Percentiles rank a stretch among this genome's conserved stretches.
phyloP scores from a whole-genome alignment of 768 basidiomycete species.

The Kwoniella dejecticola region DNA sequence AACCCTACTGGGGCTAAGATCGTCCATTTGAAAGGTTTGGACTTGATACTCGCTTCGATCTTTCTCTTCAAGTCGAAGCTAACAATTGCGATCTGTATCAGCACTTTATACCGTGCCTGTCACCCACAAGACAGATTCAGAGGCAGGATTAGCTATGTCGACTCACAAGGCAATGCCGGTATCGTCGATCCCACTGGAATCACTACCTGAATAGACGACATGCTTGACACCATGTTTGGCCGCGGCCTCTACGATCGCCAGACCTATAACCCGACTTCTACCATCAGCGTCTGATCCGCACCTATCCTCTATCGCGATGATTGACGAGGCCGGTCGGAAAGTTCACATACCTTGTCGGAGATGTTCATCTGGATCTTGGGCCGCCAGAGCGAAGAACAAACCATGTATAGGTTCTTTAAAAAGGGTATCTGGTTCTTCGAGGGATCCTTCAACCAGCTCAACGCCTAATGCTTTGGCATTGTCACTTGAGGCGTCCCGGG shows the following conservation, averaged over 20 bases:
- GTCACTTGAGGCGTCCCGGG: slow-evolving; percentile 17
- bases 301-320: background rate
- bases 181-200: slow-evolving; percentile 10
- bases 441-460: slow-evolving; percentile 20
- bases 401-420: slow-evolving; percentile 27
- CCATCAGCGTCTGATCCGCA: too few species aligned
- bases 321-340: too few species aligned
- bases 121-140: background rate
- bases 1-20: slow-evolving; percentile 23
- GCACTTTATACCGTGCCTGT: too few species aligned
- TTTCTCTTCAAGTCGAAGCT: slow-evolving; percentile 23
- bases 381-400: slow-evolving; percentile 13
- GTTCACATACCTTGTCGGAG: slow-evolving; percentile 6
- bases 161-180: slow-evolving; percentile 16
- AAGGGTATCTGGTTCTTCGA: slow-evolving; percentile 13
- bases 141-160: background rate
- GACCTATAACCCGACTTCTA: slow-evolving; percentile 16
- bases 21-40: slow-evolving; percentile 13
- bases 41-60: slow-evolving; percentile 7
- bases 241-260: slow-evolving; percentile 19
- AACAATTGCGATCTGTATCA: background rate
- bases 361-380: slow-evolving; percentile 1
- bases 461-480: slow-evolving; percentile 19
- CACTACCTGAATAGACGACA: slow-evolving; percentile 24
- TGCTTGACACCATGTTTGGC: slow-evolving; percentile 25